phyloP scores from a whole-genome alignment of 177 flowering plant species.

The Vitis hybrid region DNA sequence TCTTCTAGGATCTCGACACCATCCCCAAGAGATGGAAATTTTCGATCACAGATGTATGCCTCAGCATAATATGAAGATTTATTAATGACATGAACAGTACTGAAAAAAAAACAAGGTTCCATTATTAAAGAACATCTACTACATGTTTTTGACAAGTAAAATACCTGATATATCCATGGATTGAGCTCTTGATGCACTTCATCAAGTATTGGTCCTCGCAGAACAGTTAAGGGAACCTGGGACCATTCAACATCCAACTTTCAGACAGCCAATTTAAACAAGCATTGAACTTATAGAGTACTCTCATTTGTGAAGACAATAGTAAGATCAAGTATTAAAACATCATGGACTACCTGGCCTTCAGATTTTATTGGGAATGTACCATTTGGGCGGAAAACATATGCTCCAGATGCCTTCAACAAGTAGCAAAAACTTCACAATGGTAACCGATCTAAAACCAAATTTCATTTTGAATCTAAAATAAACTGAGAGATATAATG shows the following conservation, averaged over 20 bases:
- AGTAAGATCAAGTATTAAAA: neutral
- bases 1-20: too few relatives aligned
- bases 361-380: conserved; percentile 47
- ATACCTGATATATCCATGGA: conserved; percentile 81
- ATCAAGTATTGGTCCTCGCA: conserved; percentile 69
- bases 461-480: neutral
- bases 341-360: conserved; percentile 36
- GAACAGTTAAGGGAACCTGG: conserved; percentile 62
- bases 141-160: neutral
- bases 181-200: conserved; percentile 76
- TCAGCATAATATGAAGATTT: neutral
- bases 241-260: conserved; percentile 10
- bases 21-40: neutral
- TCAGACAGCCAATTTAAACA: neutral
- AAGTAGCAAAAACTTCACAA: conserved; percentile 8
- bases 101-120: neutral
- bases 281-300: neutral
- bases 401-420: conserved; percentile 86
- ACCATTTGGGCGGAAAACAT: conserved; percentile 81
- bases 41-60: neutral
- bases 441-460: neutral
- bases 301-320: neutral
- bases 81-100: neutral
- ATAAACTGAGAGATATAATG: neutral
- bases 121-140: too few relatives aligned